Percentiles rank a stretch among this genome's conserved stretches.
Conservation (phyloP, 2,329 filamentous ascomycete genomes). For the Apiospora koreana region DNA sequence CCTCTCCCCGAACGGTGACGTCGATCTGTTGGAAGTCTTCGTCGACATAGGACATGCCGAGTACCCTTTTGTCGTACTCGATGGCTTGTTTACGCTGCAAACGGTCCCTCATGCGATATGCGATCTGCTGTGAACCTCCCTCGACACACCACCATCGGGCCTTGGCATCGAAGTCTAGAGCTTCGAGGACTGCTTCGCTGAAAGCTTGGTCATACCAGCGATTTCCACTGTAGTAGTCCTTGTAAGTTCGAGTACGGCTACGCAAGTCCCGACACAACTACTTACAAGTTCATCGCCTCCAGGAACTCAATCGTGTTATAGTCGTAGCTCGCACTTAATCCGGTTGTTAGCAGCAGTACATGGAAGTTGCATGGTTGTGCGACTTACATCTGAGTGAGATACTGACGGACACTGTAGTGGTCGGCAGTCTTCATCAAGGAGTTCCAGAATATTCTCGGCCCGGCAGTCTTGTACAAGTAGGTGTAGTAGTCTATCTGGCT, state of each 20-base stretch:
- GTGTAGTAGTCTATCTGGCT: background rate
- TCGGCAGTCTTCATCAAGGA: slow-evolving; percentile 17
- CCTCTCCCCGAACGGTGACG: background rate
- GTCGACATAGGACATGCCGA: background rate
- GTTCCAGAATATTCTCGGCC: background rate
- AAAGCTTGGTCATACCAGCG: slow-evolving; percentile 22
- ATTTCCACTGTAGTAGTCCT: slow-evolving; percentile 13
- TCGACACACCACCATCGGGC: slow-evolving; percentile 18
- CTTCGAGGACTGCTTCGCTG: slow-evolving; percentile 20
- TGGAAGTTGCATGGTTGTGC: background rate
- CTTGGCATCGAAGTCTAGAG: slow-evolving; percentile 19
- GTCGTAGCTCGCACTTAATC: background rate
- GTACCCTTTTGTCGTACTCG: slow-evolving; percentile 11
- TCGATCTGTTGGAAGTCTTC: background rate
- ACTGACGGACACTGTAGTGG: slow-evolving; percentile 17
- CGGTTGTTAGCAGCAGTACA: background rate
- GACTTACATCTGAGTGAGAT: background rate
- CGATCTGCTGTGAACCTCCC: slow-evolving; percentile 18
- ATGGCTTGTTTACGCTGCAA: background rate
- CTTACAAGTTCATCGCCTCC: slow-evolving; percentile 15
- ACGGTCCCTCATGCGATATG: slow-evolving; percentile 12
- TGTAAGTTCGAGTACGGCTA: background rate
- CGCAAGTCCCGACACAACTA: background rate
- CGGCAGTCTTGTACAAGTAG: background rate
- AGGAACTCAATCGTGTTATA: slow-evolving; percentile 15